Percentiles rank a stretch among this genome's conserved stretches.
phyloP scores from a whole-genome alignment of 768 basidiomycete species.

The Fomitopsis serialis region DNA sequence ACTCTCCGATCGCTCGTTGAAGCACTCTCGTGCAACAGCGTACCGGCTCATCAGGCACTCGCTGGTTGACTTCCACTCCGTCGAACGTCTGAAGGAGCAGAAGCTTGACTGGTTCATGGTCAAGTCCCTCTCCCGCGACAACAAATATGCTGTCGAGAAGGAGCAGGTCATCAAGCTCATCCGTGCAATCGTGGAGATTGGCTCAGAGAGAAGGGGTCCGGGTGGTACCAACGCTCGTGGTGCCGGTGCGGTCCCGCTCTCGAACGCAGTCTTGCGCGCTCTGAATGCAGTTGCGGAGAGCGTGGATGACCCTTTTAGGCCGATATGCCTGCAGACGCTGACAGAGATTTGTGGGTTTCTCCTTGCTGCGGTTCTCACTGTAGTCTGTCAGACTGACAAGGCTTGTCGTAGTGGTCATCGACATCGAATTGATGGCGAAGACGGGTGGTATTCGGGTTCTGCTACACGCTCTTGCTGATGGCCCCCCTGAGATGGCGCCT shows the following conservation, averaged over 20 bases:
- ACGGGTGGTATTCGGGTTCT: slow-evolving; percentile 85
- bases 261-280: slow-evolving; percentile 77
- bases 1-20: slow-evolving; percentile 69
- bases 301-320: slow-evolving; percentile 82
- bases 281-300: slow-evolving; percentile 93
- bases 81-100: slow-evolving; percentile 54
- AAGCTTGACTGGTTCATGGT: slow-evolving; percentile 88
- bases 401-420: slow-evolving; percentile 65
- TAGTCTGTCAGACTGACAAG: not conserved
- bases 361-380: not conserved
- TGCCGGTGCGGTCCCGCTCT: slow-evolving; percentile 51
- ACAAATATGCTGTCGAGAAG: slow-evolving; percentile 77
- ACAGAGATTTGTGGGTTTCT: slow-evolving; percentile 75
- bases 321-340: slow-evolving; percentile 79
- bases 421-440: slow-evolving; percentile 74
- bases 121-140: slow-evolving; percentile 85
- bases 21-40: slow-evolving; percentile 71
- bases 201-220: slow-evolving; percentile 50
- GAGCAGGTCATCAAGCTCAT: slow-evolving; percentile 92
- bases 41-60: slow-evolving; percentile 82
- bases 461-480: slow-evolving; percentile 84
- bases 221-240: slow-evolving; percentile 28
- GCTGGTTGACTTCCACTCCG: slow-evolving; percentile 67
- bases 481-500: slow-evolving; percentile 76
- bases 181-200: slow-evolving; percentile 74